phyloP scores from a whole-genome alignment of 169 alveolate species.

The Fabrea salina region DNA sequence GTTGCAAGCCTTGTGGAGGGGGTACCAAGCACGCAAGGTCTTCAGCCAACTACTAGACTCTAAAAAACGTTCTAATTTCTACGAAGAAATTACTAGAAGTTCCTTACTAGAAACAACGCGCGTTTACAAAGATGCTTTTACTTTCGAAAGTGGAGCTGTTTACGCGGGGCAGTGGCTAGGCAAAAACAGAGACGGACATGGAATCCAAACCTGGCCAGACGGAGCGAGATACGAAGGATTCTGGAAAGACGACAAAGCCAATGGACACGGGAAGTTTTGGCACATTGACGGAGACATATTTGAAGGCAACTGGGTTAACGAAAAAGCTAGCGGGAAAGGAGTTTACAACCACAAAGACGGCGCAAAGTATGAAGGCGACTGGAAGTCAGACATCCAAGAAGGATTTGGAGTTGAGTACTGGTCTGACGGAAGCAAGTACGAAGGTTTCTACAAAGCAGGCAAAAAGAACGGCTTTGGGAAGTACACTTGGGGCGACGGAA shows the following conservation, averaged over 20 bases:
- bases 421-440: constrained; percentile 31
- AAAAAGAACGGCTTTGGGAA: constrained; percentile 31
- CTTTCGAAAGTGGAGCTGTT: constrained; percentile 64
- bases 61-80: no score
- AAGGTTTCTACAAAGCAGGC: constrained; percentile 26
- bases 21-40: constrained; percentile 8
- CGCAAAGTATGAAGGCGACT: constrained; percentile 56
- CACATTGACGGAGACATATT: constrained; percentile 59
- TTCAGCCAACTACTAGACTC: no score
- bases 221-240: no score
- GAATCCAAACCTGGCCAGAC: constrained; percentile 58
- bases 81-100: no score
- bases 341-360: constrained; percentile 89
- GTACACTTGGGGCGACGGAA: background rate
- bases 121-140: no score
- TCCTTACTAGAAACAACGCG: no score
- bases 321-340: constrained; percentile 83
- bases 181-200: constrained; percentile 61
- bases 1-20: constrained; percentile 18
- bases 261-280: no score
- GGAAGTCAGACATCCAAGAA: constrained; percentile 69
- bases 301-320: constrained; percentile 64
- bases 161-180: constrained; percentile 69
- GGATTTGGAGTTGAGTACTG: no score
- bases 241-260: no score